phyloP scores from a whole-genome alignment of 805 yeast genomes.

The Myxozyma melibiosi region DNA sequence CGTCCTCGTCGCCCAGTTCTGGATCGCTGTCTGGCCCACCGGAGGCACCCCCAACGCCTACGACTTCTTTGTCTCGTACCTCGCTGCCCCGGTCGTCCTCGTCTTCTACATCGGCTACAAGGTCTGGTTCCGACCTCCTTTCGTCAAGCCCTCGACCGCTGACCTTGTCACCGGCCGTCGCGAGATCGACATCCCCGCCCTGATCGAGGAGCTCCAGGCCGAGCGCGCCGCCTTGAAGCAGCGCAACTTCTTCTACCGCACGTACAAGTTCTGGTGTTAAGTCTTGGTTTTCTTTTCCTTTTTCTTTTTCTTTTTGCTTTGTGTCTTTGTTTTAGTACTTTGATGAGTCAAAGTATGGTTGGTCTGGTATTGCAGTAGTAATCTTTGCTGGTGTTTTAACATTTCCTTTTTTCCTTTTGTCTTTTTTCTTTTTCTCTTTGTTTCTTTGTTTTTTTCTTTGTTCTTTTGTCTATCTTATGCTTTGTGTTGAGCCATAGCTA shows the following conservation, averaged over 20 bases:
- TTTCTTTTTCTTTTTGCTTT: too few species aligned
- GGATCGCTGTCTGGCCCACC: conserved; percentile 78
- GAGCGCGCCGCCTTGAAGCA: conserved; percentile 54
- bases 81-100: conserved; percentile 50
- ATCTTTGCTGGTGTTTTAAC: not conserved
- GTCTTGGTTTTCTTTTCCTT: not conserved
- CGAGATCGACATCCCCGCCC: conserved; percentile 57
- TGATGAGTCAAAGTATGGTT: too few species aligned
- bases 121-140: conserved; percentile 48
- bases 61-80: conserved; percentile 56
- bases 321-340: too few species aligned
- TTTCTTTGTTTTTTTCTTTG: not conserved
- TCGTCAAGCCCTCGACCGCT: conserved; percentile 52
- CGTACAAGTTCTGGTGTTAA: conserved; percentile 62
- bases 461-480: not conserved
- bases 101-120: conserved; percentile 57
- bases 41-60: conserved; percentile 45
- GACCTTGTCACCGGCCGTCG: conserved; percentile 69
- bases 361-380: not conserved
- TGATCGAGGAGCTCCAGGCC: conserved; percentile 60
- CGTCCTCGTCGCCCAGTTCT: conserved; percentile 75
- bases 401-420: not conserved
- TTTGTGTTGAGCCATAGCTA: too few species aligned
- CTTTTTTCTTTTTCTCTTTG: not conserved
- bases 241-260: conserved; percentile 52